Evolutionary conservation across 345 rosid species (phyloP), one percentile per base, ranked within the genome.

Genomic region (Bruguiera sexangula): DNA sequence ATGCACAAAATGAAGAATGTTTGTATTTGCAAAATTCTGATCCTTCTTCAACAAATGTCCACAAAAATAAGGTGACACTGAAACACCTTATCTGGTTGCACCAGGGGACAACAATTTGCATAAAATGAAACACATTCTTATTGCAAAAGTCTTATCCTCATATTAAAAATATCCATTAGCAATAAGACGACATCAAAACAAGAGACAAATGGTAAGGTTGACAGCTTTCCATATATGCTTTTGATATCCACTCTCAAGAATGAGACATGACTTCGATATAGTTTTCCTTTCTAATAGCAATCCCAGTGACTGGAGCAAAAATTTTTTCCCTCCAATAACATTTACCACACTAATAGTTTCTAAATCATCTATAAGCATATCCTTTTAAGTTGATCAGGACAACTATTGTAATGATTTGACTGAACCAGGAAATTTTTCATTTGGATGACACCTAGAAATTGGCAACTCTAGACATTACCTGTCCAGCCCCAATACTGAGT

Each of bases 401-500:
- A 62, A 18, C 10, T 5, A 30, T 21, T 30, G 39, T 66, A 19
- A 32, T 58, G 31, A 19, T 6, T 30, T 7, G 26, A 48, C 68
- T 15, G 56, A 36, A 48, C n/a, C 60, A 30, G 5, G 7, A 18
- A 27, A 37, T 27, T 27, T 43, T 58, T 55, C 1, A 29, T 59
- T 27, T 60, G 65, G 16, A 46, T 58, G 2, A 27, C 21, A 60
- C 30, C 30, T 43, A 53, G 62, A 21, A 9, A 10, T 24, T 36
- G 0, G 37, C 10, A 29, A 54, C 34, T 55, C 62, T 21, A 26
- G 50, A 60, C 19, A 65, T 80, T 79, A 91, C 98, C 98, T 86
- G 78, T 85, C 89, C 79, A 95, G 99, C 63, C 99, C 99, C 79
- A 95, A 77, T 60, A 89, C 83, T 6, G 90, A 77, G 82, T 95